Conservation (phyloP, 2,329 filamentous ascomycete genomes). For the Aulographum hederae region DNA sequence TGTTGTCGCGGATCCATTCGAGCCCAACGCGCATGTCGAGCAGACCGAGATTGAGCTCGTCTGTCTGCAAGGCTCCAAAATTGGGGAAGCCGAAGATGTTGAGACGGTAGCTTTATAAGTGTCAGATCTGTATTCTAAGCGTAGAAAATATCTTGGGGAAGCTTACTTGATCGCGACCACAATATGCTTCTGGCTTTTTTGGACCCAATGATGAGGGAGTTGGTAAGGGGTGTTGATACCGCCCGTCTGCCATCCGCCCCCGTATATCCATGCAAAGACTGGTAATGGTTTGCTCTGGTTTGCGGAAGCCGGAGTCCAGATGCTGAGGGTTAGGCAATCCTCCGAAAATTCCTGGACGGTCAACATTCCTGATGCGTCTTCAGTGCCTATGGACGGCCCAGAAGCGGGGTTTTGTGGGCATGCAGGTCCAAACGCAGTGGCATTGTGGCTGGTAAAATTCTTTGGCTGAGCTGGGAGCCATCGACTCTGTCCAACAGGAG, state of each 20-base stretch:
- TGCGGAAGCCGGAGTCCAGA: constrained; percentile 23
- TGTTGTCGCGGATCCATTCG: constrained; percentile 23
- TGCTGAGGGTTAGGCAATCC: constrained; percentile 28
- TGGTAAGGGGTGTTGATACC: constrained; percentile 27
- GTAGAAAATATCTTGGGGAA: neutral
- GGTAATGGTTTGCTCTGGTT: constrained; percentile 16
- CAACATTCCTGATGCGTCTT: neutral
- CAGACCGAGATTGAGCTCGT: constrained; percentile 17
- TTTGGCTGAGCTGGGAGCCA: neutral
- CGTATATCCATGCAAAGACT: constrained; percentile 29
- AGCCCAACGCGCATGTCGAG: constrained; percentile 20
- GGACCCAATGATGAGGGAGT: constrained; percentile 24
- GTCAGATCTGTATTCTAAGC: neutral
- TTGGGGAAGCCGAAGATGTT: constrained; percentile 22
- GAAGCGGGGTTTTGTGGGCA: neutral
- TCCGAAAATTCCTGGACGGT: constrained; percentile 14
- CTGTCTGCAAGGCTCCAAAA: constrained; percentile 14
- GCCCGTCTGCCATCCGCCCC: constrained; percentile 27
- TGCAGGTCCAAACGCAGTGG: neutral
- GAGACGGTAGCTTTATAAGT: constrained; percentile 14
- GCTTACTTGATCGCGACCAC: constrained; percentile 19
- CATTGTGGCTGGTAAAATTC: neutral
- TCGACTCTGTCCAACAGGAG: neutral
- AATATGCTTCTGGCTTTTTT: constrained; percentile 21
- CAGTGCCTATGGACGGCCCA: neutral